Percentiles rank a stretch among this genome's conserved stretches.
These are phyloP conservation scores for Durusdinium trenchii DNA, from an alignment of 73 alveolate species.

Conservation along the genomic window DNA sequence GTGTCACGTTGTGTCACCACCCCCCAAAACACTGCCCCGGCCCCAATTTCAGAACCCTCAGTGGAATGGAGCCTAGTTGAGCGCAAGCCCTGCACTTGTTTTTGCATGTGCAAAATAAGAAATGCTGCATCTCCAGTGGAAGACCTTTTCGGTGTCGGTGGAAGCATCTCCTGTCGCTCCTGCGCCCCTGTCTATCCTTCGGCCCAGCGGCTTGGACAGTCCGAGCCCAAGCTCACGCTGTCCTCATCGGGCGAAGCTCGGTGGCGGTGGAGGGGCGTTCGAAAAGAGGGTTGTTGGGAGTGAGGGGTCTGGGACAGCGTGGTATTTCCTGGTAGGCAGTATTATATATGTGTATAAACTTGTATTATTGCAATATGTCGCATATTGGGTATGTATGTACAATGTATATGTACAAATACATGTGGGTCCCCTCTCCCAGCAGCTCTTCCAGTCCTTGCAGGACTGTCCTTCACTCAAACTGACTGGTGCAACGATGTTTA, in stretches of 20 bases:
- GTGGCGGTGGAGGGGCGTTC: not conserved
- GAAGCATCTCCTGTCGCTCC: not conserved
- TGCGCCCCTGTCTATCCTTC: not conserved
- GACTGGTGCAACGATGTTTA: not conserved
- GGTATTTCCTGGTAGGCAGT: not conserved
- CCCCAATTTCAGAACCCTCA: not conserved
- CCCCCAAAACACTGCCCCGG: no score
- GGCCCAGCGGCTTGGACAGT: slow-evolving; percentile 1
- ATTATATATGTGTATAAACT: no score
- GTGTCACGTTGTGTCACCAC: no score
- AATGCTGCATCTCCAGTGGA: not conserved
- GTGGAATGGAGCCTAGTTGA: not conserved
- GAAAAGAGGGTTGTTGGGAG: no score
- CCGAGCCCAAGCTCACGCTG: slow-evolving; percentile 24
- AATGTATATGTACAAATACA: not conserved
- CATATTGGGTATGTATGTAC: not conserved
- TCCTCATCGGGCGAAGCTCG: not conserved
- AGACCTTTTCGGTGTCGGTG: not conserved
- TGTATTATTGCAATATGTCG: not conserved
- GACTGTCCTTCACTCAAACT: not conserved
- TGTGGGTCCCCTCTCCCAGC: not conserved
- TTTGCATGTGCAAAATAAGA: not conserved
- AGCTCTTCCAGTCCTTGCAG: not conserved
- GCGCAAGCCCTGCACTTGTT: not conserved
- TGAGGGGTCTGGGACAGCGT: not conserved